Base-by-base conservation (phyloP, 78 protist genomes). In the Bigelowiella natans region DNA sequence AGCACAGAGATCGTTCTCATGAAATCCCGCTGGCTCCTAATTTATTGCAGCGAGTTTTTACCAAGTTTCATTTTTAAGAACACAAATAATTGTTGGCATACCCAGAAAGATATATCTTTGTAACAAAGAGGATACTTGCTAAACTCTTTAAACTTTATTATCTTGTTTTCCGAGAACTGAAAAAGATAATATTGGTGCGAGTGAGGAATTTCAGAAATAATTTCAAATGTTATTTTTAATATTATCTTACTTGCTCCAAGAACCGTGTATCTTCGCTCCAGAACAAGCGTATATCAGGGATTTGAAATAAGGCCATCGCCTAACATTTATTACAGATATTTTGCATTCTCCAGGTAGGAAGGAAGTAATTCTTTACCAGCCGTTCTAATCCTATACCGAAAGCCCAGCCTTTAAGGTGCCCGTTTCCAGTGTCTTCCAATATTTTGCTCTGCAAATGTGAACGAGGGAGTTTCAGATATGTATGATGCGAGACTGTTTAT, bases 251-350 rank as follows among this genome's bases (percentile, higher is more conserved):
- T 88, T 96, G 97, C 34, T 1, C 0, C 64, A 31, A 82, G 89
- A 97, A 97, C 37, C 98, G 92, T 28, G 3, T n/a, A 94, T 97
- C 98, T 0, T 83, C 83, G 26, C 94, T 91, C 98, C 98, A 97
- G 89, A 97, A 97, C 92, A 97, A 87, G 34, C 98, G 95, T 63
- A 97, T 95, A 93, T 97, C 98, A 26, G 86, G 86, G 3, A 83
- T 83, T 28, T 2, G 11, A 11, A 83, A 83, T 28, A 83, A 83
- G 3, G 29, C 93, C 97, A 97, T 96, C 31, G 98, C 98, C 29
- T 95, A 64, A 1, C 97, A 91, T 88, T 97, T n/a, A n/a, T n/a
- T n/a, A n/a, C n/a, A n/a, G n/a, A n/a, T n/a, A n/a, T n/a, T n/a
- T n/a, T n/a, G n/a, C n/a, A n/a, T n/a, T n/a, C n/a, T n/a, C 97